Evolutionary conservation across 805 yeast genomes (phyloP).

Genomic region (Kuraishia piskuri): DNA sequence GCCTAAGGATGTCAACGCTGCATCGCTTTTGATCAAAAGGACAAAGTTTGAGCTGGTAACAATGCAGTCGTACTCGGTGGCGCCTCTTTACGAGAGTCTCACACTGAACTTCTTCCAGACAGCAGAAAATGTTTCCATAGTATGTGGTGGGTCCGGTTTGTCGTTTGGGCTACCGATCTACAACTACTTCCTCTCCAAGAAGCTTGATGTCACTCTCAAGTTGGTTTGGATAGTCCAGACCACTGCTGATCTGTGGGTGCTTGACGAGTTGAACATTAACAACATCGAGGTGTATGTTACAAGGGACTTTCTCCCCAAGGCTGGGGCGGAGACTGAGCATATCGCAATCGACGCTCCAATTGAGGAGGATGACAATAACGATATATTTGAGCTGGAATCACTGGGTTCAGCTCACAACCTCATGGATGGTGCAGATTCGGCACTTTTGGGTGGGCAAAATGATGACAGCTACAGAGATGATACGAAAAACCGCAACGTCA

Average conservation of each 20-base stretch:
- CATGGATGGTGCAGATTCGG: slow-evolving; percentile 15
- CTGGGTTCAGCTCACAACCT: slow-evolving; percentile 1
- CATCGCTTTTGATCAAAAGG: slow-evolving; percentile 37
- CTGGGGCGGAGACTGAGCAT: slow-evolving; percentile 1
- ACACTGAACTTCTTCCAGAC: slow-evolving; percentile 34
- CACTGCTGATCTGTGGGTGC: slow-evolving; percentile 36
- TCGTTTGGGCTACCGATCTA: slow-evolving; percentile 52
- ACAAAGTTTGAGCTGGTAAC: slow-evolving; percentile 27
- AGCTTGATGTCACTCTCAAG: slow-evolving; percentile 20
- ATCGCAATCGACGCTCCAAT: background rate
- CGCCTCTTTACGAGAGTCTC: slow-evolving; percentile 30
- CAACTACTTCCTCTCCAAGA: slow-evolving; percentile 25
- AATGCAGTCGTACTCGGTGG: slow-evolving; percentile 27
- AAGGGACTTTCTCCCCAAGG: background rate
- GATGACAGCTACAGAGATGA: slow-evolving; percentile 6
- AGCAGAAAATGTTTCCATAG: slow-evolving; percentile 40
- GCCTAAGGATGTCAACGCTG: slow-evolving; percentile 24
- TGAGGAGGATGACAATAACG: slow-evolving; percentile 2
- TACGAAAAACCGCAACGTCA: slow-evolving; percentile 12
- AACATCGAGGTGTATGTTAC: slow-evolving; percentile 33
- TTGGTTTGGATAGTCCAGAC: slow-evolving; percentile 49
- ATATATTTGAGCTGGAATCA: slow-evolving; percentile 4
- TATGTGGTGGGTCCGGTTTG: slow-evolving; percentile 72
- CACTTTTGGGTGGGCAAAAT: slow-evolving; percentile 13
- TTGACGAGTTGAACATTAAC: slow-evolving; percentile 27